phyloP scores from a whole-genome alignment of 2,329 filamentous ascomycete genomes.

The Colletotrichum gigasporum region DNA sequence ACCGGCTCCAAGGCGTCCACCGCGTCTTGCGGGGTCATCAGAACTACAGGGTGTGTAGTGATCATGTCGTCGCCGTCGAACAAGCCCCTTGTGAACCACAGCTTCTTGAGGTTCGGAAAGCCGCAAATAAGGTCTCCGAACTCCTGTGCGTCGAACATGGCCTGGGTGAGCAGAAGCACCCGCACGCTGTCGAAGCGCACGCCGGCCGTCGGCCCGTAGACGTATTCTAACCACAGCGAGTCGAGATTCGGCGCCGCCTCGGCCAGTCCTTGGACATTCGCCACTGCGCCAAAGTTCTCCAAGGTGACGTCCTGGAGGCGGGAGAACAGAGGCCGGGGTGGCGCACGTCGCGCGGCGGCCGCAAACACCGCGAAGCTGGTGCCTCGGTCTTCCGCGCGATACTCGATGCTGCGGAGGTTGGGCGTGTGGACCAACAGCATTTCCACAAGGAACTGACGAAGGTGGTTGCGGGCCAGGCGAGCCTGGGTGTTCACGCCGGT shows the following conservation, averaged over 20 bases:
- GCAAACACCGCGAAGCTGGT: neutral
- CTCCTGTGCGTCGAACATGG: neutral
- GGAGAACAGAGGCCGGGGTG: accelerated
- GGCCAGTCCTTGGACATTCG: accelerated
- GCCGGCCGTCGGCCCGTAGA: neutral
- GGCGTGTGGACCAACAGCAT: neutral
- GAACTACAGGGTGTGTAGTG: too few species aligned
- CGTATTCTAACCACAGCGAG: neutral
- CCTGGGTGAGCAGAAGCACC: neutral
- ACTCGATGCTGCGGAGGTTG: neutral
- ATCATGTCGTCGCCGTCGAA: too few species aligned
- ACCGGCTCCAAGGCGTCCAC: neutral
- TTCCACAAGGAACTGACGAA: neutral
- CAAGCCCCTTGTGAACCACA: too few species aligned
- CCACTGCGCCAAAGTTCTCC: neutral
- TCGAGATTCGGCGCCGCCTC: neutral
- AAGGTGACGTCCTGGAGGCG: neutral
- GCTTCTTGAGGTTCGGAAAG: neutral
- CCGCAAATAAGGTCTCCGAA: neutral
- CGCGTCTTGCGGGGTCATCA: neutral
- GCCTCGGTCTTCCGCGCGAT: accelerated
- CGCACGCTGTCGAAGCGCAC: neutral
- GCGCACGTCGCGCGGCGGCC: accelerated
- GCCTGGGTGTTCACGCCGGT: too few species aligned
- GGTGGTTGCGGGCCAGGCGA: too few species aligned